Conservation (phyloP, 2,329 filamentous ascomycete species). For the Colletotrichum australisinense region DNA sequence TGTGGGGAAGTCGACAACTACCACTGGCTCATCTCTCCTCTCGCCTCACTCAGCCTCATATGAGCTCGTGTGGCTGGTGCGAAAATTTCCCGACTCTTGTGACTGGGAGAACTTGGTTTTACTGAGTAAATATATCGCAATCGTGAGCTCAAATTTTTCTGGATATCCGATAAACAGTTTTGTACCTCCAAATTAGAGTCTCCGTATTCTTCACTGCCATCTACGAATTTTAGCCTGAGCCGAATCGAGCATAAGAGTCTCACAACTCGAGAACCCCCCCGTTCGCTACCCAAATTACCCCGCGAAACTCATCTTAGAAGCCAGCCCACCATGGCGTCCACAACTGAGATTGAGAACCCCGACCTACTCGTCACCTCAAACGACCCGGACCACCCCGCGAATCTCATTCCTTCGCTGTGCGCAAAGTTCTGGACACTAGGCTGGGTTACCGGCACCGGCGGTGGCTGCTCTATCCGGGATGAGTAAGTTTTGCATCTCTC, state of each 20-base stretch:
- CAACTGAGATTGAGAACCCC: constrained; percentile 32
- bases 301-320: constrained; percentile 18
- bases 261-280: background rate
- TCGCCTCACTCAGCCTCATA: constrained; percentile 16
- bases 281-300: constrained; percentile 6
- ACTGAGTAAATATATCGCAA: background rate
- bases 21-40: constrained; percentile 21
- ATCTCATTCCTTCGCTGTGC: constrained; percentile 93
- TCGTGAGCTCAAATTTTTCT: background rate
- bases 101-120: constrained; percentile 4
- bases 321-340: constrained; percentile 26
- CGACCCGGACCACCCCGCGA: constrained; percentile 90
- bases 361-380: constrained; percentile 70
- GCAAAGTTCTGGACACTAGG: constrained; percentile 95
- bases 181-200: background rate
- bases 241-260: background rate
- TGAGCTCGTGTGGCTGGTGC: constrained; percentile 11
- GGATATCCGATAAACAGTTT: background rate
- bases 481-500: constrained; percentile 56
- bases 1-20: constrained; percentile 23
- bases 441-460: constrained; percentile 92
- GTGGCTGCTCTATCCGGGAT: constrained; percentile 80
- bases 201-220: background rate
- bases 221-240: background rate
- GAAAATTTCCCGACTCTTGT: constrained; percentile 27